phyloP scores from a whole-genome alignment of 2,329 filamentous ascomycete genomes.

The Ilyonectria destructans region DNA sequence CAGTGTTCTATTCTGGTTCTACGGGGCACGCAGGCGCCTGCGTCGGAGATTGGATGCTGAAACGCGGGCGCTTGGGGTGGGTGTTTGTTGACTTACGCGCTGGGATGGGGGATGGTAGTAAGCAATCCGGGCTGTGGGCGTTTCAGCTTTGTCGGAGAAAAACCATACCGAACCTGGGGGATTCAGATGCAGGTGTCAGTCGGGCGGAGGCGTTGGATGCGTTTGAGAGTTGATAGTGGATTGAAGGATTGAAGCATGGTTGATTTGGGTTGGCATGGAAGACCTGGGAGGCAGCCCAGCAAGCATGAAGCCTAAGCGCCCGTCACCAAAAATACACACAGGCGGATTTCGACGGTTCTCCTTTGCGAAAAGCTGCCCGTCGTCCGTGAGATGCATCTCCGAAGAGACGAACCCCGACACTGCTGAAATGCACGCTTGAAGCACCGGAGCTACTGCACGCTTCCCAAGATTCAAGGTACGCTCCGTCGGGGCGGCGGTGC shows the following conservation, averaged over 20 bases:
- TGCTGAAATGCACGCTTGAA: slow-evolving; percentile 39
- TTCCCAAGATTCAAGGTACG: slow-evolving; percentile 7
- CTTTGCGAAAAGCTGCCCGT: neutral
- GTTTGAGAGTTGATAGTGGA: slow-evolving; percentile 7
- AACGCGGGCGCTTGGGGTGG: slow-evolving; percentile 22
- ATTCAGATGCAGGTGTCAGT: neutral
- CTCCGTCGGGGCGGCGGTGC: slow-evolving; percentile 26
- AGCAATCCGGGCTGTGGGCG: slow-evolving; percentile 5
- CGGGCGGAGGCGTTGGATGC: neutral
- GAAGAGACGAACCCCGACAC: slow-evolving; percentile 30
- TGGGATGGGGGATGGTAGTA: slow-evolving; percentile 9
- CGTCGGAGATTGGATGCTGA: slow-evolving; percentile 15
- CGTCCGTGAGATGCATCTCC: slow-evolving; percentile 13
- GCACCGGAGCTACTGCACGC: slow-evolving; percentile 3
- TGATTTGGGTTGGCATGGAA: slow-evolving; percentile 10
- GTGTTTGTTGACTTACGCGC: slow-evolving; percentile 30
- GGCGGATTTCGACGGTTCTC: neutral
- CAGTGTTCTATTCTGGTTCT: slow-evolving; percentile 21
- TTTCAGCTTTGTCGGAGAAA: slow-evolving; percentile 3
- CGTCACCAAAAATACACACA: slow-evolving; percentile 22
- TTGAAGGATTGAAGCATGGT: slow-evolving; percentile 1
- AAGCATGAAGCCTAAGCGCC: slow-evolving; percentile 15
- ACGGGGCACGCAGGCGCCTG: slow-evolving; percentile 12
- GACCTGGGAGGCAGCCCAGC: slow-evolving; percentile 39
- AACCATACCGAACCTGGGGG: neutral